phyloP scores from a whole-genome alignment of 2,329 filamentous ascomycete genomes.

The Alternaria arborescens region DNA sequence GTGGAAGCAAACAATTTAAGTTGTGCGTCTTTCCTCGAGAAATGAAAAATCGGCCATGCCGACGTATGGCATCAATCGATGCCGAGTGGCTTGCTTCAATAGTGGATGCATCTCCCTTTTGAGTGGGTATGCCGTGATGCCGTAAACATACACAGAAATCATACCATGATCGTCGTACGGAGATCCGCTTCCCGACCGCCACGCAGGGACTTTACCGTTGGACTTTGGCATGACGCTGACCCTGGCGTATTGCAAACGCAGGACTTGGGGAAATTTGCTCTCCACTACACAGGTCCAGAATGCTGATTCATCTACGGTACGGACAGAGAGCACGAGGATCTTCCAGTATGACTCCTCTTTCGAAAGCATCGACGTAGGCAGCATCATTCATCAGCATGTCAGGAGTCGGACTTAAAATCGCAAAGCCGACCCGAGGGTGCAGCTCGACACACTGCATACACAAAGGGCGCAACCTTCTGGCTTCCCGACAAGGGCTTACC shows the following conservation, averaged over 20 bases:
- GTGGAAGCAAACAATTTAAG: neutral
- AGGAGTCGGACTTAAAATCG: conserved; percentile 4
- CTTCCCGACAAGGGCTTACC: neutral
- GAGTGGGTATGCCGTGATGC: conserved; percentile 5
- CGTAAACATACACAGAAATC: neutral
- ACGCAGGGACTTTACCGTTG: conserved; percentile 7
- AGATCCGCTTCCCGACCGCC: conserved; percentile 10
- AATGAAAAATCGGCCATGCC: conserved; percentile 6
- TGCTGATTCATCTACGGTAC: conserved; percentile 9
- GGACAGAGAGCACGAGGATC: neutral
- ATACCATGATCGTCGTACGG: conserved; percentile 10
- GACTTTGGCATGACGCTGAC: neutral
- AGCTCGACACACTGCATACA: neutral
- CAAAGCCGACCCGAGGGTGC: conserved; percentile 5
- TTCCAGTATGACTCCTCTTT: neutral
- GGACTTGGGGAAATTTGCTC: neutral
- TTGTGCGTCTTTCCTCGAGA: neutral
- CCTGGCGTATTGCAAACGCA: neutral
- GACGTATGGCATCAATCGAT: conserved; percentile 4
- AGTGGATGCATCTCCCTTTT: conserved; percentile 2
- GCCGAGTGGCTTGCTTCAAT: conserved; percentile 17
- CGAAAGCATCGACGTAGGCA: neutral
- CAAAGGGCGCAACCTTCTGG: neutral
- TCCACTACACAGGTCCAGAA: neutral
- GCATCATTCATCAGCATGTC: neutral